A percentile compares a stretch with the other conserved stretches of the same genome.
Evolutionary conservation across 2,329 filamentous ascomycete species (phyloP).

Genomic region (Thermothelomyces thermophilus): DNA sequence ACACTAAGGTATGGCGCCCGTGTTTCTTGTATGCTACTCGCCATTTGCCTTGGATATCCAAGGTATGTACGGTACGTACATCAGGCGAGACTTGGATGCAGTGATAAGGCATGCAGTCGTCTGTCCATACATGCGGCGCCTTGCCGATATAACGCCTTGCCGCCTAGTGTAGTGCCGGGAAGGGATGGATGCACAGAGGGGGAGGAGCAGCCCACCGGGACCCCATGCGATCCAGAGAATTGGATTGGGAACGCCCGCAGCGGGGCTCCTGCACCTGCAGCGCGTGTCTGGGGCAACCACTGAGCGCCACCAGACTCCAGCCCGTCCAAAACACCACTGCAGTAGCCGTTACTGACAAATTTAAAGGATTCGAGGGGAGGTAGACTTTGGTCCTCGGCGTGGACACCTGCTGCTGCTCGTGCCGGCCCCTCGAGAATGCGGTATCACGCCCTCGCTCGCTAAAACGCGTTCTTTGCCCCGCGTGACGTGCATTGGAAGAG

Average conservation of each 20-base stretch:
- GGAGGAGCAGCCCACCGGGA: slow-evolving; percentile 3
- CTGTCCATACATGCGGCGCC: no score
- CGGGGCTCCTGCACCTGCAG: slow-evolving; percentile 14
- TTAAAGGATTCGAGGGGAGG: slow-evolving; percentile 1
- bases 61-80: no score
- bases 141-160: no score
- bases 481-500: slow-evolving; percentile 7
- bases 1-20: no score
- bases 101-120: no score
- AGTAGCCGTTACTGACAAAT: slow-evolving; percentile 5
- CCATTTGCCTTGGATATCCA: no score
- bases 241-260: slow-evolving; percentile 11
- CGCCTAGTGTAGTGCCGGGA: slow-evolving; percentile 10
- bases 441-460: not conserved
- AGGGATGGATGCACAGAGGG: slow-evolving; percentile 1
- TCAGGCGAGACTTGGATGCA: no score
- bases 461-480: not conserved
- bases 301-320: slow-evolving; percentile 5
- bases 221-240: slow-evolving; percentile 12
- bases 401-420: not conserved
- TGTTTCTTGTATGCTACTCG: no score
- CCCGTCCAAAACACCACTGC: slow-evolving; percentile 1
- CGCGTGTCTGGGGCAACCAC: slow-evolving; percentile 7
- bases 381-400: not conserved
- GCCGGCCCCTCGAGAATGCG: not conserved